phyloP scores from a whole-genome alignment of 1,284 basidiomycete genomes.

The Boletus sp. region DNA sequence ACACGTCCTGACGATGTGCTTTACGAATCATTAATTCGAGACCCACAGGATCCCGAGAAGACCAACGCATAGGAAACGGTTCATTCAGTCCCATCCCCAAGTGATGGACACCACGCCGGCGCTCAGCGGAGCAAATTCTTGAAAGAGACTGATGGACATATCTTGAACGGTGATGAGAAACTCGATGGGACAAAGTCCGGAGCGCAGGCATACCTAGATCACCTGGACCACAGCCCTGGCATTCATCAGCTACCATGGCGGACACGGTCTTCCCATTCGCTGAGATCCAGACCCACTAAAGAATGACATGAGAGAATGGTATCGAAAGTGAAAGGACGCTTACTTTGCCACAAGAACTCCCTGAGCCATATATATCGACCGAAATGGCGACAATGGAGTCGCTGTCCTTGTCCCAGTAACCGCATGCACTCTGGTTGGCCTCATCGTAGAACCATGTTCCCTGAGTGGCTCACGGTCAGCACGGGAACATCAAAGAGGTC shows the following conservation, averaged over 20 bases:
- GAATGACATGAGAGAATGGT: slow-evolving; percentile 8
- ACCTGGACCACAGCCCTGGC: slow-evolving; percentile 38
- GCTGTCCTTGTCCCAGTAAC: slow-evolving; percentile 35
- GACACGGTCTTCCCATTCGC: slow-evolving; percentile 40
- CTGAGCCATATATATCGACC: slow-evolving; percentile 39
- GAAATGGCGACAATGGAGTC: slow-evolving; percentile 50
- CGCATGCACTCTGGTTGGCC: slow-evolving; percentile 44
- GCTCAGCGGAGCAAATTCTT: slow-evolving; percentile 38
- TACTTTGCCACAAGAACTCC: slow-evolving; percentile 47
- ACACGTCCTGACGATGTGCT: slow-evolving; percentile 22
- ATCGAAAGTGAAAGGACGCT: slow-evolving; percentile 11
- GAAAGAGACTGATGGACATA: slow-evolving; percentile 50
- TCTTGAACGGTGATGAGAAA: slow-evolving; percentile 36
- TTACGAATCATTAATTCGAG: slow-evolving; percentile 8
- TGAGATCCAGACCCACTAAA: slow-evolving; percentile 47
- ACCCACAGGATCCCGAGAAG: slow-evolving; percentile 11
- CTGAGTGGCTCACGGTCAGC: slow-evolving; percentile 24
- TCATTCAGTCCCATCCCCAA: slow-evolving; percentile 42
- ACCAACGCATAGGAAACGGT: background rate
- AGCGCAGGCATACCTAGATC: slow-evolving; percentile 44
- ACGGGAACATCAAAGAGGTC: background rate
- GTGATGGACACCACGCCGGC: slow-evolving; percentile 43
- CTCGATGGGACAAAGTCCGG: background rate
- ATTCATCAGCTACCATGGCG: slow-evolving; percentile 46
- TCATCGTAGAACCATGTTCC: slow-evolving; percentile 42